These are phyloP conservation scores for Neonectria ditissima DNA, from an alignment of 2,329 filamentous ascomycete genomes.

Conservation along the genomic window DNA sequence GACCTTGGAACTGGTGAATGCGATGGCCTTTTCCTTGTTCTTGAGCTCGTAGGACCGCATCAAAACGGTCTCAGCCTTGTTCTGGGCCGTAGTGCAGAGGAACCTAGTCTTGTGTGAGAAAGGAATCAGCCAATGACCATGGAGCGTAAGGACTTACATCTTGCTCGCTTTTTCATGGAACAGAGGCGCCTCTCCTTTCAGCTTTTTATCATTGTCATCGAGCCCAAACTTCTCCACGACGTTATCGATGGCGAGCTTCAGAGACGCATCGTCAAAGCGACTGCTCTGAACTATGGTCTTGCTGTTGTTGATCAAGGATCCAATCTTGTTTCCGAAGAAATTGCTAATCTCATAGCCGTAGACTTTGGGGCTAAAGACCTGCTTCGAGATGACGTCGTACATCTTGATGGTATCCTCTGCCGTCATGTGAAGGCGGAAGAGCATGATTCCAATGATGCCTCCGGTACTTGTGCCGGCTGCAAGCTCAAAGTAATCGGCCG, in stretches of 20 bases:
- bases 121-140: accelerated
- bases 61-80: conserved; percentile 33
- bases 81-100: conserved; percentile 28
- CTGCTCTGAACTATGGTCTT: conserved; percentile 31
- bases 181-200: conserved; percentile 32
- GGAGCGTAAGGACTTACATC: conserved; percentile 21
- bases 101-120: conserved; percentile 6
- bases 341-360: conserved; percentile 28
- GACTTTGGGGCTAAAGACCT: conserved; percentile 34
- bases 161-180: conserved; percentile 21
- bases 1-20: conserved; percentile 27
- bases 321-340: conserved; percentile 8
- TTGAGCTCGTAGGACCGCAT: conserved; percentile 27
- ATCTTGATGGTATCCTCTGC: conserved; percentile 30
- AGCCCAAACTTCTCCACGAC: conserved; percentile 31
- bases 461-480: conserved; percentile 35
- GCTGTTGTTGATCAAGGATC: conserved; percentile 25
- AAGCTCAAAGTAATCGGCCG: conserved; percentile 35
- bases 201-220: conserved; percentile 30
- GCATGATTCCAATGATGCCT: conserved; percentile 33
- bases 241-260: conserved; percentile 31
- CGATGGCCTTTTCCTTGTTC: conserved; percentile 7
- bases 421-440: conserved; percentile 37
- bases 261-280: conserved; percentile 26
- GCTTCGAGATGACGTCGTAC: conserved; percentile 33